Evolutionary conservation across 305 asterid species (phyloP).

Genomic region (Fraxinus nigra): DNA sequence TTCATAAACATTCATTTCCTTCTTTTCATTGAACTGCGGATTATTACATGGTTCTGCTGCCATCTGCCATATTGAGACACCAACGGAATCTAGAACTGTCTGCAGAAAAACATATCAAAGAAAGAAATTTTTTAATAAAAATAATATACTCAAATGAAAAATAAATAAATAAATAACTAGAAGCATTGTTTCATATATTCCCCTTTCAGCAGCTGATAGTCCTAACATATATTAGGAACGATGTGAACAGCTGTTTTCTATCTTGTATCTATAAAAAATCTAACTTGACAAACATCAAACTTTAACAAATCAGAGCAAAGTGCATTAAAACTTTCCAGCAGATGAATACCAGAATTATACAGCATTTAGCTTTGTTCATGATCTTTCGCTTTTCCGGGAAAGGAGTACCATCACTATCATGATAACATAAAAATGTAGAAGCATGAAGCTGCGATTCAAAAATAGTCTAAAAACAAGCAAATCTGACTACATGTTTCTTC

Average conservation of each 20-base stretch:
- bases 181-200: neutral
- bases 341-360: neutral
- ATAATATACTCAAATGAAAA: neutral
- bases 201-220: neutral
- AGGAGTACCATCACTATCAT: neutral
- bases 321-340: neutral
- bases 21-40: slow-evolving; percentile 23
- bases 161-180: neutral
- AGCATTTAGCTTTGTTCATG: neutral
- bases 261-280: neutral
- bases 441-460: neutral
- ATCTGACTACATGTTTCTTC: neutral
- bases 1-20: slow-evolving; percentile 30
- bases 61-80: slow-evolving; percentile 84
- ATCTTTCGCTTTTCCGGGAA: neutral
- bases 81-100: slow-evolving; percentile 74
- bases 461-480: neutral
- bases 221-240: neutral
- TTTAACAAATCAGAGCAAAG: neutral
- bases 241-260: neutral
- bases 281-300: neutral
- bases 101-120: slow-evolving; percentile 36
- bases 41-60: slow-evolving; percentile 62
- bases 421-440: neutral
- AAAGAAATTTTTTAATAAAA: neutral